Percentiles rank a stretch among this genome's conserved stretches.
Conservation (phyloP, 257 asterid species). For the Paulownia fortunei region DNA sequence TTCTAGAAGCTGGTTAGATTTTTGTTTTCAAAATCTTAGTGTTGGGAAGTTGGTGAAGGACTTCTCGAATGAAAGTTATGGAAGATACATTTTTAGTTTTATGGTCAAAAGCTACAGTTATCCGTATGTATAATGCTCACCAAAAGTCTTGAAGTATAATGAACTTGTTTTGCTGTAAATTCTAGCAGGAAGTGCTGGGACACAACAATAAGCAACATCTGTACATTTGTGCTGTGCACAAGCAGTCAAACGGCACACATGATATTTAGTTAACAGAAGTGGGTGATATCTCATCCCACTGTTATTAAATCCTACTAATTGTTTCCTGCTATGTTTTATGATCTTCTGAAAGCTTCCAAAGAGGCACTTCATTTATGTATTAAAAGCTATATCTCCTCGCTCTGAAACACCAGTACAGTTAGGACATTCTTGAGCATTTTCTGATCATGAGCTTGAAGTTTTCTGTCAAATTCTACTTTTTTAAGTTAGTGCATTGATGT, state of each 20-base stretch:
- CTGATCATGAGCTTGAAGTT: background rate
- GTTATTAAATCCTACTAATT: background rate
- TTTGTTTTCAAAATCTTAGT: background rate
- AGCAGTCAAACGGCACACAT: constrained; percentile 11
- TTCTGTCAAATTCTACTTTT: background rate
- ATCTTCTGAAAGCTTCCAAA: constrained; percentile 24
- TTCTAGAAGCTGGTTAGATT: background rate
- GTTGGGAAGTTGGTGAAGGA: too few relatives aligned
- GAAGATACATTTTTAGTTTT: background rate
- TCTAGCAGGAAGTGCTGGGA: background rate
- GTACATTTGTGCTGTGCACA: background rate
- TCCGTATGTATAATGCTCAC: constrained; percentile 6
- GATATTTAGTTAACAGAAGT: constrained; percentile 4
- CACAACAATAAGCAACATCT: background rate
- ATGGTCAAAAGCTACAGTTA: background rate
- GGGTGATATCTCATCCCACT: constrained; percentile 3
- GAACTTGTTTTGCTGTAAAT: background rate
- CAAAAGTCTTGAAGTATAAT: background rate
- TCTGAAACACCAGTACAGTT: background rate
- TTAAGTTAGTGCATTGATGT: constrained; percentile 11
- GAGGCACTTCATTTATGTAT: background rate
- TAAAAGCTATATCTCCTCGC: constrained; percentile 1
- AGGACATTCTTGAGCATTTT: constrained; percentile 19
- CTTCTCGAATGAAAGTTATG: too few relatives aligned
- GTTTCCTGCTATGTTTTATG: background rate